phyloP scores from a whole-genome alignment of 1,284 basidiomycete species.

The Sporisorium reilianum region DNA sequence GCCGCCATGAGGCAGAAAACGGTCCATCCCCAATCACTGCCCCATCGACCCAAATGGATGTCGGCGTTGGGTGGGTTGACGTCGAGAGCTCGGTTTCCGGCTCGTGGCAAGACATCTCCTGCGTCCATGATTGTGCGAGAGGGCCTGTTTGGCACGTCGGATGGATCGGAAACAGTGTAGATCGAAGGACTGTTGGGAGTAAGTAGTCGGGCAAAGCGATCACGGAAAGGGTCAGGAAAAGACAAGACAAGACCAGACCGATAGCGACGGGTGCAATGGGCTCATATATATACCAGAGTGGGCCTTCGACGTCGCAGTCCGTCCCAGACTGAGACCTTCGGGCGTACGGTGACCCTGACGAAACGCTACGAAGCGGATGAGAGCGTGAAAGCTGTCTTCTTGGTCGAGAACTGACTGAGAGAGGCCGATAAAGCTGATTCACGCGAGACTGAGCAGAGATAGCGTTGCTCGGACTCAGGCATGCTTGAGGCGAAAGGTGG shows the following conservation, averaged over 20 bases:
- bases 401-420: background rate
- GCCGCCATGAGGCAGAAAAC: slow-evolving; percentile 67
- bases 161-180: background rate
- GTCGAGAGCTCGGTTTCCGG: slow-evolving; percentile 42
- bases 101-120: slow-evolving; percentile 8
- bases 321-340: too few relatives aligned
- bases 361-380: background rate
- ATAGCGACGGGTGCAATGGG: background rate
- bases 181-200: background rate
- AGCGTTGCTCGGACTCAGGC: background rate
- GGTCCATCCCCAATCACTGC: slow-evolving; percentile 72
- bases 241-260: too few relatives aligned
- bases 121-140: slow-evolving; percentile 7
- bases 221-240: background rate
- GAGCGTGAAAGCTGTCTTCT: background rate
- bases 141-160: background rate
- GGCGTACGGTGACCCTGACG: background rate
- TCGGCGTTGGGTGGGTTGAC: slow-evolving; percentile 52
- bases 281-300: background rate
- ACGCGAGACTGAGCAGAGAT: background rate
- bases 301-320: background rate
- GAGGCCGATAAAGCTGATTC: background rate
- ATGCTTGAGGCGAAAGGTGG: background rate
- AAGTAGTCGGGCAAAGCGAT: background rate
- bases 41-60: slow-evolving; percentile 53